Evolutionary conservation across 495 filamentous ascomycete genomes (phyloP), one percentile per base, ranked within the genome.

Genomic region (Hypoxylon fragiforme): DNA sequence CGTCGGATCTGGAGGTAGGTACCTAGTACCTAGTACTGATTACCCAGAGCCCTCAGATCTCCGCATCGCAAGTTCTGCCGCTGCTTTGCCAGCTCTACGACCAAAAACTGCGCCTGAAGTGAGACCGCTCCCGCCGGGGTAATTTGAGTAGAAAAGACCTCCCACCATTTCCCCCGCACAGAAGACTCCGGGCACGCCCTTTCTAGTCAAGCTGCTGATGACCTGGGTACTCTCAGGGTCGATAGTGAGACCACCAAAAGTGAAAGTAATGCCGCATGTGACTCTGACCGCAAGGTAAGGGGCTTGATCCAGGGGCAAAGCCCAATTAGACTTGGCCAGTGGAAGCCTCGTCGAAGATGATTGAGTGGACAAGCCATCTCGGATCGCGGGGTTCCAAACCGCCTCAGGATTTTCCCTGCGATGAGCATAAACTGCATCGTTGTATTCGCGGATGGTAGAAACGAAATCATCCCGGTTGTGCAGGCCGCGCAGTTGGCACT

Each of bases 291-390:
- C 83, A 21, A 80, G 55, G 54, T 81, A 87, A 0, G 83, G 83
- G 1, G 63, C 67, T 58, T 74, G 57, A n/a, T 77, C 72, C 19
- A 87, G 63, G 0, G 82, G 73, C 16, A 79, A 39, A 0, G 83
- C 84, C 84, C 84, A 86, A 57, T 87, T 87, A 0, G 81, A 79
- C 64, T 87, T 87, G 0, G 76, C 56, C 1, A 84, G 41, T 0
- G 47, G 15, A 7, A 86, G 56, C 0, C 60, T 44, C 15, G 14
- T 63, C 0, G 28, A 41, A 2, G 57, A 59, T 3, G 74, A 74
- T 51, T 81, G 78, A 20, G 84, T 85, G 1, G 76, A 76, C 9
- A 85, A 47, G 0, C 81, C 80, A 57, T 87, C 82, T 55, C 69
- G 76, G 4, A 81, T 60, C 6, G 78, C 70, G 0, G 83, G 83